Conservation (phyloP, 257 asterid genomes). For the Euphrasia confusa region DNA sequence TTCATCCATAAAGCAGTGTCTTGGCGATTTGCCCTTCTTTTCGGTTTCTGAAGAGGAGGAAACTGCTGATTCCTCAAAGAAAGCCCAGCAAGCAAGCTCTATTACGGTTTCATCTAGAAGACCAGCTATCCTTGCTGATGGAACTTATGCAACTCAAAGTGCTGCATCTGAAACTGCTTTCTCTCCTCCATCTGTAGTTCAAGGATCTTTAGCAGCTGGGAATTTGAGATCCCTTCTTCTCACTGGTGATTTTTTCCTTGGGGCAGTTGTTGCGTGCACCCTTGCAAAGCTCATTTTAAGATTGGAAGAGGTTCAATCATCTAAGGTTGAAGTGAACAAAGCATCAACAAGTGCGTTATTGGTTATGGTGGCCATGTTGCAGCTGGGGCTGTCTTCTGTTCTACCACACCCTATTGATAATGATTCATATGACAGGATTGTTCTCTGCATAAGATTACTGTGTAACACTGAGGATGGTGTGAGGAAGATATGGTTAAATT, state of each 20-base stretch:
- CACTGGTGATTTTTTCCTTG: conserved; percentile 94
- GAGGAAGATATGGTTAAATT: conserved; percentile 79
- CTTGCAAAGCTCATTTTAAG: conserved; percentile 79
- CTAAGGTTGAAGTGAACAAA: conserved; percentile 80
- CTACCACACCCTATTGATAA: conserved; percentile 96
- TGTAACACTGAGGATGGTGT: conserved; percentile 62
- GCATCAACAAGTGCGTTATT: conserved; percentile 57
- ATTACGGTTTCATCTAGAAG: conserved; percentile 90
- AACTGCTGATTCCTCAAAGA: conserved; percentile 65
- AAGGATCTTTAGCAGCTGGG: conserved; percentile 65
- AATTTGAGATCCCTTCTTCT: conserved; percentile 95
- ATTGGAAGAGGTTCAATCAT: conserved; percentile 90
- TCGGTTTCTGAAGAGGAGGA: conserved; percentile 79
- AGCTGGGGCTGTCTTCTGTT: conserved; percentile 88
- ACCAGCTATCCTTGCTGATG: conserved; percentile 98
- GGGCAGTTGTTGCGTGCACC: conserved; percentile 88
- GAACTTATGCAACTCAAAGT: conserved; percentile 98
- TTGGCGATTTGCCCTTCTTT: conserved; percentile 93
- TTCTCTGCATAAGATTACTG: conserved; percentile 78
- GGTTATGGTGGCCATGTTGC: conserved; percentile 83
- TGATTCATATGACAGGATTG: conserved; percentile 85
- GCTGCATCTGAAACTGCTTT: conserved; percentile 98
- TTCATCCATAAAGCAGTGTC: conserved; percentile 91
- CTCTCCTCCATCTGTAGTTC: conserved; percentile 73
- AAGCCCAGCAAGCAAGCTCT: conserved; percentile 66